A percentile compares a stretch with the other conserved stretches of the same genome.
These are phyloP conservation scores for Plasmodium blacklocki DNA, from an alignment of 169 alveolate species.

Conservation along the genomic window DNA sequence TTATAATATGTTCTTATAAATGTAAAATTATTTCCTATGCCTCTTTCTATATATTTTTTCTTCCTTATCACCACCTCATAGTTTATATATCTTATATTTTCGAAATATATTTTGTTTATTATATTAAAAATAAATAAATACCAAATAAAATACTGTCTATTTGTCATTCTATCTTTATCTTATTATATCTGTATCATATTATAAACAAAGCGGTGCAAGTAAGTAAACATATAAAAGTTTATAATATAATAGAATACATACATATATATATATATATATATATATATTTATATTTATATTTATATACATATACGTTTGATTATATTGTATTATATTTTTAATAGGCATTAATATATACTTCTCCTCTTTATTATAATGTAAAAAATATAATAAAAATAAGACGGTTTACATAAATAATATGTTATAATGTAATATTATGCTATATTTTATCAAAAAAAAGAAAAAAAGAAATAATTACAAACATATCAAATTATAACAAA, in stretches of 20 bases:
- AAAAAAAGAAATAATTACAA: too few species aligned
- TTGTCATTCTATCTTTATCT: neutral
- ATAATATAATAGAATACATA: neutral
- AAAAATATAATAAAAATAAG: too few species aligned
- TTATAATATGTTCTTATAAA: neutral
- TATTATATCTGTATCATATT: too few species aligned
- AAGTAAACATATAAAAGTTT: too few species aligned
- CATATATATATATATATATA: neutral
- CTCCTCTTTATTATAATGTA: too few species aligned
- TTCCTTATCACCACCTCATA: neutral
- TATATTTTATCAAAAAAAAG: too few species aligned
- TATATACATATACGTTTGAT: neutral
- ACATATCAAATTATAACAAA: too few species aligned
- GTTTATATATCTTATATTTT: neutral
- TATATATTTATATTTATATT: neutral
- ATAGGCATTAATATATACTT: too few species aligned
- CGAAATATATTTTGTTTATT: neutral
- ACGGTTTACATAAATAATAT: too few species aligned
- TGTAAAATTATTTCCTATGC: neutral
- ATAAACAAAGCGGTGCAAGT: too few species aligned
- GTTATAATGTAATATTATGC: too few species aligned
- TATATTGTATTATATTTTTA: neutral
- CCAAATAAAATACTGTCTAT: constrained; percentile 1
- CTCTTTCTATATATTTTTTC: neutral
- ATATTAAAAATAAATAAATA: neutral